These are phyloP conservation scores for Calonectria ilicicola DNA, from an alignment of 2,329 filamentous ascomycete species.

Conservation along the genomic window DNA sequence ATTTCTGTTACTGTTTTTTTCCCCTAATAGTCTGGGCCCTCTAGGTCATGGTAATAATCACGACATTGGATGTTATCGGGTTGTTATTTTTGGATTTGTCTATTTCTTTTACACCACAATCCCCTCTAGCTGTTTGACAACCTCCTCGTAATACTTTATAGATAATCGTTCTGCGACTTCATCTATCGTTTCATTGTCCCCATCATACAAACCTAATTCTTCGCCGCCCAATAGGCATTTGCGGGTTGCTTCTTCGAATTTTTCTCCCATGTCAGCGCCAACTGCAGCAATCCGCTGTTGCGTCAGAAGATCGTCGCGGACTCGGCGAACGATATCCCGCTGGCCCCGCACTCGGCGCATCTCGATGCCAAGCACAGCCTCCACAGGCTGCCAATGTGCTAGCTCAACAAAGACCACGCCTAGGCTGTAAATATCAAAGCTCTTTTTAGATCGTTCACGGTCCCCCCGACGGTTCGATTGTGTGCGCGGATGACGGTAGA, in stretches of 20 bases:
- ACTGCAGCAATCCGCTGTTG: constrained; percentile 47
- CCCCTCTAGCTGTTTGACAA: constrained; percentile 56
- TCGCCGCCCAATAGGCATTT: constrained; percentile 52
- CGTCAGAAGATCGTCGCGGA: constrained; percentile 48
- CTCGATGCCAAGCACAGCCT: constrained; percentile 55
- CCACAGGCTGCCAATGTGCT: constrained; percentile 63
- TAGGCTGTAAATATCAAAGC: constrained; percentile 65
- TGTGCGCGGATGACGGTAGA: constrained; percentile 62
- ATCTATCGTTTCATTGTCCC: constrained; percentile 56
- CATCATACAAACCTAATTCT: constrained; percentile 50
- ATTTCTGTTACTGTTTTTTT: constrained; percentile 3
- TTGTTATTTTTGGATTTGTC: neutral
- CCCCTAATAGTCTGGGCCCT: constrained; percentile 14
- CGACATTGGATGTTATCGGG: neutral
- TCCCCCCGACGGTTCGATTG: constrained; percentile 50
- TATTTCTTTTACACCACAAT: constrained; percentile 46
- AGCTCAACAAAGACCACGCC: constrained; percentile 66
- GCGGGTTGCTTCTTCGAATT: constrained; percentile 52
- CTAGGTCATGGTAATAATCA: neutral
- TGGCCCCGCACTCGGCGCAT: constrained; percentile 48
- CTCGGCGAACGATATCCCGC: constrained; percentile 51
- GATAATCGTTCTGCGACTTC: constrained; percentile 54
- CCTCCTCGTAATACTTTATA: constrained; percentile 56
- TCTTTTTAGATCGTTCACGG: constrained; percentile 57
- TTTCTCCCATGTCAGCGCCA: constrained; percentile 53